phyloP scores from a whole-genome alignment of 1,284 basidiomycete species.

The Marasmius fiardii region DNA sequence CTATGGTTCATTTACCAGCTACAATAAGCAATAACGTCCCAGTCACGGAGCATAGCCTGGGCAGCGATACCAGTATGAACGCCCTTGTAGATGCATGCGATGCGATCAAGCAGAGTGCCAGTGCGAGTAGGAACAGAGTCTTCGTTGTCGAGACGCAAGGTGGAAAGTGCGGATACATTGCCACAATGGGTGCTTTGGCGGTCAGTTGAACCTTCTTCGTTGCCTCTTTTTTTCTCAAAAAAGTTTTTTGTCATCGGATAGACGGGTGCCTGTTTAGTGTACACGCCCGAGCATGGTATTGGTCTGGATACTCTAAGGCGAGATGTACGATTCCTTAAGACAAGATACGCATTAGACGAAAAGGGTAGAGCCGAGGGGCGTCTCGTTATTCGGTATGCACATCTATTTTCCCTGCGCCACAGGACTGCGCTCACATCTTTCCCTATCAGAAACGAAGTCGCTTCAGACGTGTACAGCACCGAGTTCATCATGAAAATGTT shows the following conservation, averaged over 20 bases:
- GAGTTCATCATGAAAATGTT: slow-evolving; percentile 93
- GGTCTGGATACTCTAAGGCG: slow-evolving; percentile 75
- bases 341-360: slow-evolving; percentile 81
- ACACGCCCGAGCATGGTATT: slow-evolving; percentile 93
- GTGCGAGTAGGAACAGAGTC: slow-evolving; percentile 91
- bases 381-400: slow-evolving; percentile 78
- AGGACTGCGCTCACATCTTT: not conserved
- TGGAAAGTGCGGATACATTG: slow-evolving; percentile 94
- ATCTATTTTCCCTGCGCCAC: not conserved
- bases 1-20: slow-evolving; percentile 90
- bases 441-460: slow-evolving; percentile 71
- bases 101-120: slow-evolving; percentile 96
- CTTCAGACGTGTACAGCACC: slow-evolving; percentile 89
- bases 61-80: slow-evolving; percentile 94
- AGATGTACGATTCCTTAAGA: slow-evolving; percentile 90
- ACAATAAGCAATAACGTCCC: slow-evolving; percentile 99
- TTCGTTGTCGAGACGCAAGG: slow-evolving; percentile 99
- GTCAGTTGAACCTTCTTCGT: slow-evolving; percentile 43
- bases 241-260: slow-evolving; percentile 26
- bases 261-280: slow-evolving; percentile 91
- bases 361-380: slow-evolving; percentile 92
- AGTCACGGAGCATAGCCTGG: slow-evolving; percentile 92
- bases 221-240: not conserved
- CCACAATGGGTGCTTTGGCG: slow-evolving; percentile 92
- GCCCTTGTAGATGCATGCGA: slow-evolving; percentile 98